Evolutionary conservation across 768 basidiomycete genomes (phyloP).

Genomic region (Xanthoconium purpureum): DNA sequence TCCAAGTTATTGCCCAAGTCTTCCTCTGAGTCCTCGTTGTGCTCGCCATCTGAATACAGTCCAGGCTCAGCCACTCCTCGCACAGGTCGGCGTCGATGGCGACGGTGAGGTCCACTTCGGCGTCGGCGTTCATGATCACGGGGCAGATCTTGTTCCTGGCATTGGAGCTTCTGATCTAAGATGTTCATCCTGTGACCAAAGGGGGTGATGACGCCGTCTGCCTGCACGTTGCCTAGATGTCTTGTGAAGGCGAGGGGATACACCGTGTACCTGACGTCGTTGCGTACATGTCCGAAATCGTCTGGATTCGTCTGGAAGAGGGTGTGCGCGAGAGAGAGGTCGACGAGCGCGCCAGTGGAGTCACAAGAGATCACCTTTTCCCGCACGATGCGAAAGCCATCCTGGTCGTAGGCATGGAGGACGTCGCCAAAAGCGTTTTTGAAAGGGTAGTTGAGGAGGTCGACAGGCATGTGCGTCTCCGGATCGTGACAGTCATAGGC

Average conservation of each 20-base stretch:
- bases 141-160: too few relatives aligned
- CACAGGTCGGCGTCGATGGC: too few relatives aligned
- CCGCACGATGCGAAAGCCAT: background rate
- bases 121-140: too few relatives aligned
- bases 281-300: background rate
- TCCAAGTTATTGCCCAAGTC: too few relatives aligned
- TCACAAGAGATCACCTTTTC: background rate
- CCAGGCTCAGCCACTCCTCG: too few relatives aligned
- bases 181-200: background rate
- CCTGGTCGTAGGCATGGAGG: background rate
- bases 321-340: background rate
- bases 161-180: background rate
- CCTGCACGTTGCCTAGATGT: background rate
- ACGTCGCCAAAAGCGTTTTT: background rate
- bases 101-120: too few relatives aligned
- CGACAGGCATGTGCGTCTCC: accelerated
- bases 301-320: background rate
- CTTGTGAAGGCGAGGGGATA: background rate
- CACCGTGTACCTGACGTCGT: background rate
- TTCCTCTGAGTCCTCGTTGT: too few relatives aligned
- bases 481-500: background rate
- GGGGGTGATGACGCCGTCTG: background rate
- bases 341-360: background rate
- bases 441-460: background rate
- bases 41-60: too few relatives aligned